phyloP scores from a whole-genome alignment of 2,329 filamentous ascomycete species.

The Rosellinia necatrix region DNA sequence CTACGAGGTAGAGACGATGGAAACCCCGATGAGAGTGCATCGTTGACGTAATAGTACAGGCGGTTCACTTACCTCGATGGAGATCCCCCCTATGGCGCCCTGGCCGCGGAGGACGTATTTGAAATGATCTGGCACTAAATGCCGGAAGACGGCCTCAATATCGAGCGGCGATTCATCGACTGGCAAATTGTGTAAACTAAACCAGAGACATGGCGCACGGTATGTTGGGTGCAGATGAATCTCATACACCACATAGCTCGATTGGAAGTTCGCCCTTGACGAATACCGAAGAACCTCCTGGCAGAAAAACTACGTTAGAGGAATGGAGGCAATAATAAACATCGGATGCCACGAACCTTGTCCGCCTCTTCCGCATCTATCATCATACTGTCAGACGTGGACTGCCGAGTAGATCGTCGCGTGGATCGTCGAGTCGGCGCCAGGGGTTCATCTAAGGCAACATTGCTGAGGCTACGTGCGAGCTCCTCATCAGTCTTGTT shows the following conservation, averaged over 20 bases:
- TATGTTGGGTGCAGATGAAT: constrained; percentile 78
- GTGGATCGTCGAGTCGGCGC: background rate
- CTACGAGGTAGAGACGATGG: constrained; percentile 44
- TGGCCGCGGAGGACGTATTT: constrained; percentile 63
- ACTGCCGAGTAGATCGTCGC: background rate
- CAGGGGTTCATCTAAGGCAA: constrained; percentile 48
- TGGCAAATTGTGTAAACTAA: constrained; percentile 65
- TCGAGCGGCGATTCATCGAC: constrained; percentile 60
- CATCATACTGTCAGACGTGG: constrained; percentile 51
- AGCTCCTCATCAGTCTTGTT: constrained; percentile 52
- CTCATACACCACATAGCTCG: constrained; percentile 68
- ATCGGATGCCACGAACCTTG: constrained; percentile 45
- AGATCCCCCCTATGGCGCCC: constrained; percentile 74
- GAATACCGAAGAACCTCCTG: constrained; percentile 48
- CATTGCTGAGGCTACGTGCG: constrained; percentile 49
- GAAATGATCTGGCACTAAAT: constrained; percentile 70
- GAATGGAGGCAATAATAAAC: constrained; percentile 1
- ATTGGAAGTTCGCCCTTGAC: constrained; percentile 36
- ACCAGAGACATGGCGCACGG: constrained; percentile 76
- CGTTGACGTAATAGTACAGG: constrained; percentile 42
- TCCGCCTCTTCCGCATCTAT: constrained; percentile 57
- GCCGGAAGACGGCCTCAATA: constrained; percentile 72
- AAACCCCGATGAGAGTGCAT: constrained; percentile 46
- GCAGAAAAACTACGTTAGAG: constrained; percentile 9
- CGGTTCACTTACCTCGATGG: constrained; percentile 68